A percentile compares a stretch with the other conserved stretches of the same genome.
Conservation (phyloP, 257 asterid species). For the Fraxinus excelsior region DNA sequence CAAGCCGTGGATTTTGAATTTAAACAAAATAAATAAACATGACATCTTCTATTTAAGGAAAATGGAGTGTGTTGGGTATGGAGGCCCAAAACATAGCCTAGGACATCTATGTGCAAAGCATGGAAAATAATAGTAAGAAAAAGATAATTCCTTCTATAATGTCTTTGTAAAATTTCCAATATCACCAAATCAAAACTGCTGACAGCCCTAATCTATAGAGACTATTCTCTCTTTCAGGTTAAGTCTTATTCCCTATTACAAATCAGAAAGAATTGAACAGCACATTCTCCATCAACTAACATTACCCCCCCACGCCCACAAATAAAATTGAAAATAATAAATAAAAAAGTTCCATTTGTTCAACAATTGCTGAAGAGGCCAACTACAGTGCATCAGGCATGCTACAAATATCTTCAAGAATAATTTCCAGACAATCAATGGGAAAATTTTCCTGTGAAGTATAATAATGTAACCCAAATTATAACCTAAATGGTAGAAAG, state of each 20-base stretch:
- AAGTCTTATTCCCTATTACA: neutral
- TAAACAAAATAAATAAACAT: too few relatives aligned
- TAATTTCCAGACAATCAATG: constrained; percentile 12
- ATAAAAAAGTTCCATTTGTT: neutral
- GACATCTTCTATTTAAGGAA: too few relatives aligned
- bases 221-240: neutral
- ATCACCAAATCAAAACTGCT: neutral
- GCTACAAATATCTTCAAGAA: constrained; percentile 8
- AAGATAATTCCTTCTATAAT: too few relatives aligned
- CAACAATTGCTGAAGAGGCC: constrained; percentile 9
- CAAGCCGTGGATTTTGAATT: too few relatives aligned
- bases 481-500: constrained; percentile 2
- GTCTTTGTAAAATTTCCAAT: neutral
- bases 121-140: too few relatives aligned
- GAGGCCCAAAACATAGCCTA: too few relatives aligned
- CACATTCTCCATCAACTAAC: constrained; percentile 18
- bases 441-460: neutral
- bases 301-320: neutral
- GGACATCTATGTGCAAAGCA: too few relatives aligned
- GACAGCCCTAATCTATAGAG: neutral
- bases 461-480: constrained; percentile 14
- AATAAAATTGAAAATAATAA: neutral
- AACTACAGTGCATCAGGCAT: constrained; percentile 11
- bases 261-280: constrained; percentile 18
- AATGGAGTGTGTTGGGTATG: too few relatives aligned